Evolutionary conservation across 2,329 filamentous ascomycete species (phyloP).

Genomic region (Ophiostoma perfectum): DNA sequence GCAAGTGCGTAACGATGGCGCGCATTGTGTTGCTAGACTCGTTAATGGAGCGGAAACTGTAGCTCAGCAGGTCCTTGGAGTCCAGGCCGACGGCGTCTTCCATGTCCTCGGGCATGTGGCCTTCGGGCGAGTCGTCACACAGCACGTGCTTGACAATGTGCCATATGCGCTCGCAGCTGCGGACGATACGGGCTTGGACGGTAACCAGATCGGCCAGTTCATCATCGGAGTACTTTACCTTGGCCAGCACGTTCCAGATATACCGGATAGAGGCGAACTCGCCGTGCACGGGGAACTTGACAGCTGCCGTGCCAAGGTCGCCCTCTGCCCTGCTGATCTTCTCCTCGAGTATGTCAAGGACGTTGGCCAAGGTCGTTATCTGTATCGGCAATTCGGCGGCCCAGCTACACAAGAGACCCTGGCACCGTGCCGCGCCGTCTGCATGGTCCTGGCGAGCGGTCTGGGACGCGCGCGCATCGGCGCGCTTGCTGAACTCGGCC

Average conservation of each 20-base stretch:
- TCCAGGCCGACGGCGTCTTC: slow-evolving; percentile 64
- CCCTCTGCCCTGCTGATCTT: slow-evolving; percentile 59
- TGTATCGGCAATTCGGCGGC: slow-evolving; percentile 40
- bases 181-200: slow-evolving; percentile 53
- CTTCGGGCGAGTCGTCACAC: slow-evolving; percentile 92
- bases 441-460: slow-evolving; percentile 88
- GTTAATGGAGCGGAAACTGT: slow-evolving; percentile 90
- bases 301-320: slow-evolving; percentile 62
- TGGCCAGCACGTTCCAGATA: slow-evolving; percentile 48
- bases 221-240: slow-evolving; percentile 36
- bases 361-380: slow-evolving; percentile 48
- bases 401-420: slow-evolving; percentile 62
- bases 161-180: slow-evolving; percentile 68
- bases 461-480: slow-evolving; percentile 54
- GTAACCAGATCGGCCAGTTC: slow-evolving; percentile 36
- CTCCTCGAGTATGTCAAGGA: slow-evolving; percentile 57
- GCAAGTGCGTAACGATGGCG: slow-evolving; percentile 51
- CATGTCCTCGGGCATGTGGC: slow-evolving; percentile 72
- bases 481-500: slow-evolving; percentile 44
- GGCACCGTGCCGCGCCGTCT: slow-evolving; percentile 77
- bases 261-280: slow-evolving; percentile 63
- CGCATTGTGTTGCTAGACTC: slow-evolving; percentile 79
- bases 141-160: slow-evolving; percentile 66
- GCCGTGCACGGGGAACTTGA: slow-evolving; percentile 62
- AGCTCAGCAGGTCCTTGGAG: slow-evolving; percentile 86